A percentile compares a stretch with the other conserved stretches of the same genome.
phyloP scores from a whole-genome alignment of 495 filamentous ascomycete genomes.

The Xylaria nigripes region DNA sequence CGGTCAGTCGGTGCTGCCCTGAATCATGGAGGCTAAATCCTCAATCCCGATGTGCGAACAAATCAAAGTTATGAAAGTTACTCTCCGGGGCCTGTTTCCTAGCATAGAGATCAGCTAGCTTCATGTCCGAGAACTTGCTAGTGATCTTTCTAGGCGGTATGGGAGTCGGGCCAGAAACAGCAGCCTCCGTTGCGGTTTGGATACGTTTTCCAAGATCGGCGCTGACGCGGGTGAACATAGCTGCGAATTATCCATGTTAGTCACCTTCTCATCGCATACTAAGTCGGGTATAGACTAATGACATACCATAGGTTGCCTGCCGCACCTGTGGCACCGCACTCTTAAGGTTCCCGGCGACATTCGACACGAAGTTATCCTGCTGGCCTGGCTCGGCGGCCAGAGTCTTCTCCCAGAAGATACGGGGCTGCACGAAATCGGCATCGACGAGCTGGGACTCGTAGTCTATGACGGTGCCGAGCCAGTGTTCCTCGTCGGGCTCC shows the following conservation, averaged over 20 bases:
- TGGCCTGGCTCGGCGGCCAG: slow-evolving; percentile 39
- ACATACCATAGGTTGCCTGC: slow-evolving; percentile 10
- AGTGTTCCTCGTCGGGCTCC: slow-evolving; percentile 11
- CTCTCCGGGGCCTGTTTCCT: background rate
- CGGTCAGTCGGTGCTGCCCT: too few relatives aligned
- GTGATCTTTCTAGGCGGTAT: background rate
- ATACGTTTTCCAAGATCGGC: slow-evolving; percentile 37
- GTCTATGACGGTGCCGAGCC: slow-evolving; percentile 7
- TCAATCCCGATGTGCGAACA: slow-evolving; percentile 11
- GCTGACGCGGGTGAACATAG: slow-evolving; percentile 29
- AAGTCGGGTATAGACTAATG: too few relatives aligned
- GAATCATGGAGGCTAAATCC: too few relatives aligned
- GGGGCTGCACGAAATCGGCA: slow-evolving; percentile 46
- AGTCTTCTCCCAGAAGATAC: slow-evolving; percentile 46
- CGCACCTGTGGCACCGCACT: slow-evolving; percentile 11
- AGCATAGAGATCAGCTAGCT: slow-evolving; percentile 1
- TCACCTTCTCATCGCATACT: background rate
- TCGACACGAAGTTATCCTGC: slow-evolving; percentile 48
- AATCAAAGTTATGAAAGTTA: slow-evolving; percentile 7
- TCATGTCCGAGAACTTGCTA: background rate
- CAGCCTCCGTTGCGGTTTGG: slow-evolving; percentile 37
- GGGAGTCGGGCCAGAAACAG: slow-evolving; percentile 11
- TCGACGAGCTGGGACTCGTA: slow-evolving; percentile 29
- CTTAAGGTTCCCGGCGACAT: slow-evolving; percentile 41
- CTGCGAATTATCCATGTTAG: background rate